Evolutionary conservation across 2,329 filamentous ascomycete species (phyloP).

Genomic region (Diaporthe helianthi): DNA sequence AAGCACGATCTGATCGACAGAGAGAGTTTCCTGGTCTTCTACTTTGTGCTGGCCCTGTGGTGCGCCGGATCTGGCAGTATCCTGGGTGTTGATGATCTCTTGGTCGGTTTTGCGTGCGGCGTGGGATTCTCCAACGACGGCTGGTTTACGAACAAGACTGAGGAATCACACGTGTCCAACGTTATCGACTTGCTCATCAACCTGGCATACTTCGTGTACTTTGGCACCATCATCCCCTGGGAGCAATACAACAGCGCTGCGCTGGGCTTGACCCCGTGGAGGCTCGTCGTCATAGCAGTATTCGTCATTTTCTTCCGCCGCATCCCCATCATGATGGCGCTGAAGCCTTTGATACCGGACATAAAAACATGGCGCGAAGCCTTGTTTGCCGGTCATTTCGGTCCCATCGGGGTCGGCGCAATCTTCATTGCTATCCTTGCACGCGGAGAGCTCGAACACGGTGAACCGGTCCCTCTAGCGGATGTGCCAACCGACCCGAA

Average conservation of each 20-base stretch:
- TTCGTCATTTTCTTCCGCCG: constrained; percentile 95
- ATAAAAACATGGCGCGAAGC: constrained; percentile 98
- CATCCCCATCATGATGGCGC: constrained; percentile 88
- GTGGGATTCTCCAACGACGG: constrained; percentile 99
- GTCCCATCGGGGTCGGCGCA: constrained; percentile 94
- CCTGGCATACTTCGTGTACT: constrained; percentile 96
- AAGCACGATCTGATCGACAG: constrained; percentile 86
- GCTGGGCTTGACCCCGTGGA: constrained; percentile 84
- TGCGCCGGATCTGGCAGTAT: constrained; percentile 93
- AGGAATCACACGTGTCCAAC: constrained; percentile 98
- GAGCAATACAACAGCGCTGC: constrained; percentile 80
- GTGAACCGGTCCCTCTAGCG: constrained; percentile 75
- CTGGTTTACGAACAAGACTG: constrained; percentile 98
- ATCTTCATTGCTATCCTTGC: constrained; percentile 95
- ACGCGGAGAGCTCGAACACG: constrained; percentile 85
- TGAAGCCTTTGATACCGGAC: constrained; percentile 94
- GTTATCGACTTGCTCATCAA: constrained; percentile 98
- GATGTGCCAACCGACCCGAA: constrained; percentile 61
- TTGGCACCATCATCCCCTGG: constrained; percentile 98
- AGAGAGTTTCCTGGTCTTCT: constrained; percentile 98
- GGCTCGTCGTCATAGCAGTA: constrained; percentile 90
- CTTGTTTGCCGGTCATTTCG: constrained; percentile 95
- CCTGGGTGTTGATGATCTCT: constrained; percentile 88
- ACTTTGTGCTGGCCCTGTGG: constrained; percentile 95
- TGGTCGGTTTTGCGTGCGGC: constrained; percentile 92